These are phyloP conservation scores for Crithidia acanthocephali DNA, from an alignment of 208 protist species.

Conservation along the genomic window DNA sequence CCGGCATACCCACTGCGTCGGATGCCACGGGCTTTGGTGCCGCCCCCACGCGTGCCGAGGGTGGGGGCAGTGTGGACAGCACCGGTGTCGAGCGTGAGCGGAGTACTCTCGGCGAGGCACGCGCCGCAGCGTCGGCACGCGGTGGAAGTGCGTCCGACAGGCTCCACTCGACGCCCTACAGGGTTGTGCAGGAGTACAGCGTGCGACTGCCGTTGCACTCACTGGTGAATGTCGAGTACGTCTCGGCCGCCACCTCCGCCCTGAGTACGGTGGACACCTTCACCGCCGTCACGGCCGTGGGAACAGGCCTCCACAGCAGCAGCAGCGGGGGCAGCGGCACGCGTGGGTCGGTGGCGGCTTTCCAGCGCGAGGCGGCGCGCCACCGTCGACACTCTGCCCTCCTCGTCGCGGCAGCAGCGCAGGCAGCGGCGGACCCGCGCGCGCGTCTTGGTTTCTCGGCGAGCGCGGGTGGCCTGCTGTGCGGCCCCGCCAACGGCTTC, in stretches of 20 bases:
- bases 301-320: not conserved
- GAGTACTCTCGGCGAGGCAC: too few relatives aligned
- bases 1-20: not conserved
- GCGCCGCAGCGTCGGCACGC: too few relatives aligned
- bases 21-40: too few relatives aligned
- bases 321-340: not conserved
- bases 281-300: not conserved
- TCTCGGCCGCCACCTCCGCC: conserved; percentile 69
- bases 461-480: conserved; percentile 14
- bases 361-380: conserved; percentile 14
- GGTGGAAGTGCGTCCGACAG: too few relatives aligned
- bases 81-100: too few relatives aligned
- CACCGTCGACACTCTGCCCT: conserved; percentile 16
- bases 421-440: conserved; percentile 15
- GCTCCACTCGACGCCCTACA: not conserved
- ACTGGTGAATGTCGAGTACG: conserved; percentile 81
- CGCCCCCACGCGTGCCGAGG: too few relatives aligned
- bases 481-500: conserved; percentile 13
- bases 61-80: too few relatives aligned
- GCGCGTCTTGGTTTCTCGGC: conserved; percentile 27
- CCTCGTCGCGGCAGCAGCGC: conserved; percentile 7
- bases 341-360: conserved; percentile 4
- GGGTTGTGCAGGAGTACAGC: conserved; percentile 38
- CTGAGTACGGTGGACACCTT: conserved; percentile 4
- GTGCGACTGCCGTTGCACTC: conserved; percentile 65